Evolutionary conservation across 2,329 filamentous ascomycete genomes (phyloP).

Genomic region (Scedosporium aurantiacum): DNA sequence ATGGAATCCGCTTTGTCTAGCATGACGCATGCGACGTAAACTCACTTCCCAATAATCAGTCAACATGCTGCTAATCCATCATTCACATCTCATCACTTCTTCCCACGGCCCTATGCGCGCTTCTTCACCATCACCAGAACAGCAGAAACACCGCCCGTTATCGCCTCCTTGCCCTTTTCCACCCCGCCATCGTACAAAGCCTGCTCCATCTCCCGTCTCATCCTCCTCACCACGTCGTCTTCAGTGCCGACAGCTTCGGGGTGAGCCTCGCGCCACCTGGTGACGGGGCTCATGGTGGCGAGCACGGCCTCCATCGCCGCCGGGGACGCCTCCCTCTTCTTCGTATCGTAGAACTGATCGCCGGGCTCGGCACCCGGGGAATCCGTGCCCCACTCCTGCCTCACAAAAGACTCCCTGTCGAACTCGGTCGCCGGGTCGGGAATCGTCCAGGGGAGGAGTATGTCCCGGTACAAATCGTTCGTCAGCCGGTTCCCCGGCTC

Average conservation of each 20-base stretch:
- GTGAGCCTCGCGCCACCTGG: conserved; percentile 31
- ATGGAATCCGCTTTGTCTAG: not conserved
- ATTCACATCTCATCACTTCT: not conserved
- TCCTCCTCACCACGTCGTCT: conserved; percentile 19
- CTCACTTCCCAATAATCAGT: not conserved
- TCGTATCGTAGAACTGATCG: not conserved
- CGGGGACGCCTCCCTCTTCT: not conserved
- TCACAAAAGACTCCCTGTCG: conserved; percentile 23
- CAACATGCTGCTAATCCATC: not conserved
- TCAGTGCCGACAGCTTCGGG: conserved; percentile 26
- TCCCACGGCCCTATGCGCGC: not conserved
- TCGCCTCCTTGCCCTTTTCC: conserved; percentile 16
- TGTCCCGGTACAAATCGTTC: conserved; percentile 26
- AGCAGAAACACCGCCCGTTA: conserved; percentile 13
- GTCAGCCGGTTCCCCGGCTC: conserved; percentile 30
- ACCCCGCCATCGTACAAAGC: conserved; percentile 21
- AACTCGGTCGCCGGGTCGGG: conserved; percentile 23
- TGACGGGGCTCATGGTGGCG: conserved; percentile 23
- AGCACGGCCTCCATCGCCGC: conserved; percentile 20
- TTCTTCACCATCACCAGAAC: conserved; percentile 19
- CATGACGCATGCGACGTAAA: not conserved
- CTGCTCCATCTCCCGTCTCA: conserved; percentile 13
- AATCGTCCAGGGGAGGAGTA: conserved; percentile 39
- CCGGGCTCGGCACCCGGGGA: not conserved
- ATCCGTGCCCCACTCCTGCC: conserved; percentile 27